These are phyloP conservation scores for Barnettozyma hawaiiensis DNA, from an alignment of 1,139 yeast species.

Conservation along the genomic window DNA sequence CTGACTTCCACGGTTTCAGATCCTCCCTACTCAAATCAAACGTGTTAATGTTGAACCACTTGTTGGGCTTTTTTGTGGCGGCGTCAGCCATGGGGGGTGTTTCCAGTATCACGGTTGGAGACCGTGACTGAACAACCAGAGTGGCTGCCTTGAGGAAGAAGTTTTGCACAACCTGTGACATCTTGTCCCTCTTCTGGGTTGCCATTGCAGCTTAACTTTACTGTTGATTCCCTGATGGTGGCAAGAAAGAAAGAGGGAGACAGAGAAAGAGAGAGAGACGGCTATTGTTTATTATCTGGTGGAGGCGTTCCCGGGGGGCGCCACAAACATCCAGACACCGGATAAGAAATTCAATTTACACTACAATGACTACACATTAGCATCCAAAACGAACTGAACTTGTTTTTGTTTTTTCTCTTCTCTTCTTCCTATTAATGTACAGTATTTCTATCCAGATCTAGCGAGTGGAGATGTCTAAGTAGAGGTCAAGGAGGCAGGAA, in stretches of 20 bases:
- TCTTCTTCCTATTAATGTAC: not conserved
- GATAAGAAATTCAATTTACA: too few relatives aligned
- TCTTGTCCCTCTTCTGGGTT: conserved; percentile 26
- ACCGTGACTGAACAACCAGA: conserved; percentile 42
- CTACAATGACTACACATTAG: not conserved
- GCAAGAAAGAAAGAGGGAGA: not conserved
- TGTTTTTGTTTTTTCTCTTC: too few relatives aligned
- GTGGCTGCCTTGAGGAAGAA: conserved; percentile 72
- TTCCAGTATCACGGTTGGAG: conserved; percentile 2
- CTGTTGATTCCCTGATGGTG: not conserved
- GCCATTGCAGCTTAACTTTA: conserved; percentile 10
- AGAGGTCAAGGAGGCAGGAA: conserved; percentile 77
- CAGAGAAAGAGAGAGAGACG: not conserved
- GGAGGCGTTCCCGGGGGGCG: too few relatives aligned
- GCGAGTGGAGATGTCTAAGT: conserved; percentile 50
- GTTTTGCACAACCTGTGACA: conserved; percentile 42
- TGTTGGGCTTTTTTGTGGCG: conserved; percentile 33
- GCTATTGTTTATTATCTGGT: not conserved
- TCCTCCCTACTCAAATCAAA: conserved; percentile 49
- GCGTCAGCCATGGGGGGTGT: conserved; percentile 12
- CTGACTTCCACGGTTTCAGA: conserved; percentile 51
- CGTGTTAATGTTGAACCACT: conserved; percentile 68
- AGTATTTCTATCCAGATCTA: not conserved
- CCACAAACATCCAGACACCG: conserved; percentile 8
- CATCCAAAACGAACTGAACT: not conserved